phyloP scores from a whole-genome alignment of 768 basidiomycete genomes.

The Lactifluus rugatus region DNA sequence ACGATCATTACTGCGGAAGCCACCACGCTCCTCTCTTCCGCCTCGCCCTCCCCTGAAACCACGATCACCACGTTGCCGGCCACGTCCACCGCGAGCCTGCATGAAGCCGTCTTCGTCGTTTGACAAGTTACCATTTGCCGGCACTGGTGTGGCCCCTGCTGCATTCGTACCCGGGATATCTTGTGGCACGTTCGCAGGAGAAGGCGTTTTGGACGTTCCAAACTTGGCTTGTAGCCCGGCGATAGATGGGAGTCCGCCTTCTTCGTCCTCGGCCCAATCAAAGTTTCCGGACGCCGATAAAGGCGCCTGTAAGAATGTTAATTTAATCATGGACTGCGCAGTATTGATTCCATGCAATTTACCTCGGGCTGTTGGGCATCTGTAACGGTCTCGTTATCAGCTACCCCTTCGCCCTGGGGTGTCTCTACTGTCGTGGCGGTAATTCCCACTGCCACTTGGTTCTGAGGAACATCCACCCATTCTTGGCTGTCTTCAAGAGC shows the following conservation, averaged over 20 bases:
- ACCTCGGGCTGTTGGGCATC: conserved; percentile 10
- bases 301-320: conserved; percentile 9
- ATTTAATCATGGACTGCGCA: background rate
- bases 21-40: conserved; percentile 21
- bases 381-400: background rate
- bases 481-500: conserved; percentile 17
- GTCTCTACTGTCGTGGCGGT: background rate
- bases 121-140: conserved; percentile 23
- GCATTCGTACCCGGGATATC: conserved; percentile 23
- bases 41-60: conserved; percentile 11
- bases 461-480: conserved; percentile 15
- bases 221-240: conserved; percentile 68
- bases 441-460: conserved; percentile 1
- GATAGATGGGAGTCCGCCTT: conserved; percentile 67
- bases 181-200: conserved; percentile 29
- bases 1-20: conserved; percentile 20
- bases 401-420: conserved; percentile 1
- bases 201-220: conserved; percentile 45
- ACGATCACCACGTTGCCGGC: conserved; percentile 17
- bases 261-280: conserved; percentile 82
- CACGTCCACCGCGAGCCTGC: conserved; percentile 19
- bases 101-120: conserved; percentile 57
- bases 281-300: conserved; percentile 32
- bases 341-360: background rate
- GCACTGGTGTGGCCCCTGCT: conserved; percentile 20